phyloP scores from a whole-genome alignment of 2,329 filamentous ascomycete genomes.

The Trichoderma polysporum region DNA sequence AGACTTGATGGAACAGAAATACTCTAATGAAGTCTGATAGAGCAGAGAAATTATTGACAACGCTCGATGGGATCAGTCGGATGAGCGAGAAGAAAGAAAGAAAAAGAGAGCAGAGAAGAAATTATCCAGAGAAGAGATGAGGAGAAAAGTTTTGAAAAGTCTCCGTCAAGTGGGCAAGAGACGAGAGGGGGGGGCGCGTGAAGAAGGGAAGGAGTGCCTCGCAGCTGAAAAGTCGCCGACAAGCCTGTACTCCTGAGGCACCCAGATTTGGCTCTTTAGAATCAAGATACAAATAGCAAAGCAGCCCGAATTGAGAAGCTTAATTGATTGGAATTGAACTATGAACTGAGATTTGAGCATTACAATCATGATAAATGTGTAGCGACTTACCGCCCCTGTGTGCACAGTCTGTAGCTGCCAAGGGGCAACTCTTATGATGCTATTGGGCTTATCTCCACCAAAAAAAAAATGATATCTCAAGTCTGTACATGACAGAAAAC shows the following conservation, averaged over 20 bases:
- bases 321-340: not conserved
- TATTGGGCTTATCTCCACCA: not conserved
- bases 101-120: not conserved
- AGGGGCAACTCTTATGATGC: not conserved
- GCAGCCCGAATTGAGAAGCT: not conserved
- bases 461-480: not conserved
- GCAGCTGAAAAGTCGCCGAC: not conserved
- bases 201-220: constrained; percentile 1
- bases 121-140: not conserved
- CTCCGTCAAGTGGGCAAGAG: not conserved
- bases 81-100: not conserved
- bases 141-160: not conserved
- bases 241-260: not conserved
- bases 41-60: not conserved
- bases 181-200: not conserved
- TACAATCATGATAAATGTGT: not conserved
- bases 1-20: not conserved
- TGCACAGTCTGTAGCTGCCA: not conserved
- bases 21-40: not conserved
- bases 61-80: not conserved
- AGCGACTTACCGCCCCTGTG: not conserved
- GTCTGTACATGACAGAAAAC: not conserved
- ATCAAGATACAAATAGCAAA: not conserved
- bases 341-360: not conserved
- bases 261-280: not conserved